Conservation (phyloP, 495 filamentous ascomycete species). For the Trichoderma asperelloides region DNA sequence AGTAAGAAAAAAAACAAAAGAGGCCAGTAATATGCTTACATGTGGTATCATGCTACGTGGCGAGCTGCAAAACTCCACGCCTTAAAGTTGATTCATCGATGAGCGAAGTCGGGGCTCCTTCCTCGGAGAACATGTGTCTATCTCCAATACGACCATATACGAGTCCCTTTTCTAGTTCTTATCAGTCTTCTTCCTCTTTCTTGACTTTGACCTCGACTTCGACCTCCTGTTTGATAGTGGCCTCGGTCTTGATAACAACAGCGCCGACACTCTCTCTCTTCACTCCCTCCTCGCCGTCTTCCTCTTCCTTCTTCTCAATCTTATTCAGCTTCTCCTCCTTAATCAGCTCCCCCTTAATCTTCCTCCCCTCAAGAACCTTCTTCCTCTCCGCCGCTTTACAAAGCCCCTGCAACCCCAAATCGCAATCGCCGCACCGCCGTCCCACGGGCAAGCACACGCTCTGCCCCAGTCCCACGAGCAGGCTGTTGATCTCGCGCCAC, state of each 20-base stretch:
- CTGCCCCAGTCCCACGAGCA: slow-evolving; percentile 89
- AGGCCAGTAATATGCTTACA: slow-evolving; percentile 3
- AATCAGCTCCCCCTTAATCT: slow-evolving; percentile 22
- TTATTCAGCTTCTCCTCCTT: slow-evolving; percentile 14
- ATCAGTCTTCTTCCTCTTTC: slow-evolving; percentile 10
- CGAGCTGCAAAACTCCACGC: not conserved
- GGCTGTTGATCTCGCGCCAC: slow-evolving; percentile 91
- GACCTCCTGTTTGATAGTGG: slow-evolving; percentile 12
- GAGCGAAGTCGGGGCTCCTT: not conserved
- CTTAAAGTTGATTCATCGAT: not conserved
- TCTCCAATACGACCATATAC: not conserved
- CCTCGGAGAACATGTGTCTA: not conserved
- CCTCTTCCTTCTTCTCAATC: slow-evolving; percentile 19
- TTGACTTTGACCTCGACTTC: slow-evolving; percentile 11
- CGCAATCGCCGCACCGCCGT: slow-evolving; percentile 73
- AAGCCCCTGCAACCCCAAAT: slow-evolving; percentile 59
- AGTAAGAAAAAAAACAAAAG: not conserved
- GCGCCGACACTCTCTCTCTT: slow-evolving; percentile 20
- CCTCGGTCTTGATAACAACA: slow-evolving; percentile 23
- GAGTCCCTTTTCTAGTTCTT: no score
- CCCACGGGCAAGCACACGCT: slow-evolving; percentile 74
- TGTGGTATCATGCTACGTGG: not conserved
- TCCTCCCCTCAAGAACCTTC: slow-evolving; percentile 41
- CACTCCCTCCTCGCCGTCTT: slow-evolving; percentile 17
- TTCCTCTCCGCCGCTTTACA: slow-evolving; percentile 63